These are phyloP conservation scores for Kentomonas sorsogonicus DNA, from an alignment of 208 protist species.

Conservation along the genomic window DNA sequence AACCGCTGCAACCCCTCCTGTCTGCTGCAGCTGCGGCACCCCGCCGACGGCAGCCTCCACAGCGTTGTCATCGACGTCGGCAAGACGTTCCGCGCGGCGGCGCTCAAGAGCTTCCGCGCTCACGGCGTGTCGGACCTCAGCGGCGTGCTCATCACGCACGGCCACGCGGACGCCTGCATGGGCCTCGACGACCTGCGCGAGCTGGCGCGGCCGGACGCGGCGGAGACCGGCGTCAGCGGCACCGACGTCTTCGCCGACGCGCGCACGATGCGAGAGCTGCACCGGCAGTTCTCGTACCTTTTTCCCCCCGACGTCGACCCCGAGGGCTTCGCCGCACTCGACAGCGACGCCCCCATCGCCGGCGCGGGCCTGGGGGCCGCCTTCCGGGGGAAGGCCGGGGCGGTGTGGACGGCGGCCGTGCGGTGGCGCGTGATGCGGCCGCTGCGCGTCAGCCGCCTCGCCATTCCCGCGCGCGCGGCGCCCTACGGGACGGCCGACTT, in stretches of 20 bases:
- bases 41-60: constrained; percentile 29
- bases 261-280: constrained; percentile 24
- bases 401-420: constrained; percentile 17
- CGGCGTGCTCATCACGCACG: constrained; percentile 68
- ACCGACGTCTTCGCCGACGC: constrained; percentile 31
- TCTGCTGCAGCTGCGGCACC: constrained; percentile 50
- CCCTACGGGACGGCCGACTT: neutral
- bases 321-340: neutral
- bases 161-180: constrained; percentile 64
- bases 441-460: neutral
- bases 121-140: constrained; percentile 37
- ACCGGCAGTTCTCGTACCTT: constrained; percentile 38
- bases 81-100: constrained; percentile 67
- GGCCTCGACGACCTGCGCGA: constrained; percentile 79
- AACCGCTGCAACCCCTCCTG: constrained; percentile 50
- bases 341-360: neutral
- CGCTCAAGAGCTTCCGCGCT: constrained; percentile 38
- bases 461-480: constrained; percentile 1
- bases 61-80: constrained; percentile 69
- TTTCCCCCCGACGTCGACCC: constrained; percentile 14
- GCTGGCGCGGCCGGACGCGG: constrained; percentile 22
- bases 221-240: neutral
- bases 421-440: constrained; percentile 10
- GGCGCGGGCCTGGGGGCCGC: neutral
- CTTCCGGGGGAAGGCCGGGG: neutral